These are phyloP conservation scores for Apiospora malaysiana DNA, from an alignment of 2,329 filamentous ascomycete species.

Conservation along the genomic window DNA sequence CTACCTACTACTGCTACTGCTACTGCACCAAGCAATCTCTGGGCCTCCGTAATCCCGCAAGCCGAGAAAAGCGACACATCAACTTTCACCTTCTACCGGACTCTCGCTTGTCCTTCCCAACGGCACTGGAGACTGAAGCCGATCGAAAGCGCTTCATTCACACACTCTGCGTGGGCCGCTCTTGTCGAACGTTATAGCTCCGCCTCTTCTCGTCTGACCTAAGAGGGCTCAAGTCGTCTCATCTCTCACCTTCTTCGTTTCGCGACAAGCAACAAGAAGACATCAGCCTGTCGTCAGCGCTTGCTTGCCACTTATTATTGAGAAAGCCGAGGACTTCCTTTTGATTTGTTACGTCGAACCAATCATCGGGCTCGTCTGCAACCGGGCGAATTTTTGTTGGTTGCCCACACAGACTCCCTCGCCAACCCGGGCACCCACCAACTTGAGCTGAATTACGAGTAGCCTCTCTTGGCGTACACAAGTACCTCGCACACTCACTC, in stretches of 20 bases:
- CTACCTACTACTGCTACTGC: background rate
- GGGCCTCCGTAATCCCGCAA: background rate
- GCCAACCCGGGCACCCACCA: constrained; percentile 10
- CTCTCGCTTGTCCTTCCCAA: constrained; percentile 3
- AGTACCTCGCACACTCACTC: background rate
- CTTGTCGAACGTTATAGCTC: constrained; percentile 6
- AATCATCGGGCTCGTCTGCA: background rate
- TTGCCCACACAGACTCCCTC: constrained; percentile 12
- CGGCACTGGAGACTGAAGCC: background rate
- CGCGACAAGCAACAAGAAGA: constrained; percentile 8
- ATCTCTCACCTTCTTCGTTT: constrained; percentile 13
- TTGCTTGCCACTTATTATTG: constrained; percentile 12
- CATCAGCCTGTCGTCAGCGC: constrained; percentile 15
- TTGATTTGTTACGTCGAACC: background rate
- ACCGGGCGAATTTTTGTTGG: constrained; percentile 14
- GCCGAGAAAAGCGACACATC: background rate
- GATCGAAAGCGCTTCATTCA: constrained; percentile 2
- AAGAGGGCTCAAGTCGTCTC: constrained; percentile 11
- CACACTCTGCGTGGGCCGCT: background rate
- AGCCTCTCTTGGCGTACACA: constrained; percentile 14
- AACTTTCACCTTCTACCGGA: background rate
- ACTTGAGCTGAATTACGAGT: constrained; percentile 9
- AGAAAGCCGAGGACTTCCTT: background rate
- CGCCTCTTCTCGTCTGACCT: constrained; percentile 18
- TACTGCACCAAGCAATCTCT: background rate